Evolutionary conservation across 768 basidiomycete species (phyloP).

Genomic region (Phanerochaete carnosa): DNA sequence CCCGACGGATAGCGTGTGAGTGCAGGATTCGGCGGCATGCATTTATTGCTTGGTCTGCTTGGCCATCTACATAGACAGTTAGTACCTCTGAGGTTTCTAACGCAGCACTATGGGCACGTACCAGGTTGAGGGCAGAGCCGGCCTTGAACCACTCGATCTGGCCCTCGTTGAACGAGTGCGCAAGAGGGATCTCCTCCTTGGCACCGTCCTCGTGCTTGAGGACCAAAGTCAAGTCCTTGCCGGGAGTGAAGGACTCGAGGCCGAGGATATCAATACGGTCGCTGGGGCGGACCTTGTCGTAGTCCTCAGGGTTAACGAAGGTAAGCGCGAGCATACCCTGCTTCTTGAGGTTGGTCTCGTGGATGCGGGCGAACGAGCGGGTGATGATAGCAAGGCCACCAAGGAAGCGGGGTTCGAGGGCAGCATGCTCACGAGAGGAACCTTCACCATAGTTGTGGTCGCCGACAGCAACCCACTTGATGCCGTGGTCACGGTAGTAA

Average conservation of each 20-base stretch:
- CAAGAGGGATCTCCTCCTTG: constrained; percentile 72
- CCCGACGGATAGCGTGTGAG: not conserved
- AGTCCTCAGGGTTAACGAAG: constrained; percentile 88
- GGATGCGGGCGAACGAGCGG: constrained; percentile 96
- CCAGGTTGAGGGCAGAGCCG: constrained; percentile 89
- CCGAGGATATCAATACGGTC: constrained; percentile 91
- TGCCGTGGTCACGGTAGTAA: constrained; percentile 82
- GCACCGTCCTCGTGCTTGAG: constrained; percentile 82
- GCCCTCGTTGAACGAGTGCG: constrained; percentile 95
- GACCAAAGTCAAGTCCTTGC: constrained; percentile 83
- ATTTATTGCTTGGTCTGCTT: constrained; percentile 3
- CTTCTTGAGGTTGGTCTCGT: constrained; percentile 99
- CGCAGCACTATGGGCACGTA: too few relatives aligned
- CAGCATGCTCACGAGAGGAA: constrained; percentile 97
- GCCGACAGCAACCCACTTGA: constrained; percentile 98
- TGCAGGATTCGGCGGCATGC: not conserved
- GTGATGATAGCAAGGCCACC: constrained; percentile 95
- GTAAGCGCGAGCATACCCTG: constrained; percentile 98
- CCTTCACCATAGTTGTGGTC: constrained; percentile 97
- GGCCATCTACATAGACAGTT: constrained; percentile 1
- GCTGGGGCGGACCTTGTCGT: constrained; percentile 84
- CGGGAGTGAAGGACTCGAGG: constrained; percentile 84
- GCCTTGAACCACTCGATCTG: constrained; percentile 99
- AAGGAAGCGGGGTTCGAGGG: constrained; percentile 92
- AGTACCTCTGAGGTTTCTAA: too few relatives aligned